Evolutionary conservation across 352 stramenopile genomes (phyloP).

Genomic region (Pythium guiyangense): DNA sequence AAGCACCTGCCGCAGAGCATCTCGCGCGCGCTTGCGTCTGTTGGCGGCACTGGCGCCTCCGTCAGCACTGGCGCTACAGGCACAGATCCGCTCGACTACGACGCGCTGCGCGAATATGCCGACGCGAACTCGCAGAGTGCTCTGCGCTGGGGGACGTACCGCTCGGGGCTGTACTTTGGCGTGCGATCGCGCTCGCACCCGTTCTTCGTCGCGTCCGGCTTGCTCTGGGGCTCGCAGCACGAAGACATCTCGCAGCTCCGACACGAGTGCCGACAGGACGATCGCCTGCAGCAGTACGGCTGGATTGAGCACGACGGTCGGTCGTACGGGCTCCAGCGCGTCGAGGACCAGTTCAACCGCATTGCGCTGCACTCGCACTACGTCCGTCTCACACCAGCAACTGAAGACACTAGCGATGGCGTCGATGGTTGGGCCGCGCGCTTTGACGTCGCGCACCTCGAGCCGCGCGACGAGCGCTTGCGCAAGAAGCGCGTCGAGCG

Average conservation of each 20-base stretch:
- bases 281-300: constrained; percentile 75
- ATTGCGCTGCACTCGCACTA: constrained; percentile 61
- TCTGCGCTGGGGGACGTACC: constrained; percentile 74
- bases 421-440: constrained; percentile 48
- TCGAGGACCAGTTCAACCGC: constrained; percentile 78
- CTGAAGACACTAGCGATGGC: background rate
- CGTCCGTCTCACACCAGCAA: constrained; percentile 19
- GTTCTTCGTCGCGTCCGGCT: constrained; percentile 54
- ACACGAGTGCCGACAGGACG: constrained; percentile 72
- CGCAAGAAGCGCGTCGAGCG: constrained; percentile 22
- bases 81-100: constrained; percentile 21
- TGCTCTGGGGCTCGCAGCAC: constrained; percentile 70
- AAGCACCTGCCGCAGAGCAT: background rate
- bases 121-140: constrained; percentile 23
- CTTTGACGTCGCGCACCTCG: constrained; percentile 32
- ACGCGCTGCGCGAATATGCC: constrained; percentile 27
- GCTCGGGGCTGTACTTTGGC: constrained; percentile 75
- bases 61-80: background rate
- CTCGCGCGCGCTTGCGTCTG: too few relatives aligned
- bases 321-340: constrained; percentile 45
- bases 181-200: constrained; percentile 65
- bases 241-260: constrained; percentile 71
- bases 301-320: constrained; percentile 74
- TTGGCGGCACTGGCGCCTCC: too few relatives aligned
- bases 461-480: constrained; percentile 39